Evolutionary conservation across 352 stramenopile species (phyloP).

Genomic region (Globisporangium takayamanum): DNA sequence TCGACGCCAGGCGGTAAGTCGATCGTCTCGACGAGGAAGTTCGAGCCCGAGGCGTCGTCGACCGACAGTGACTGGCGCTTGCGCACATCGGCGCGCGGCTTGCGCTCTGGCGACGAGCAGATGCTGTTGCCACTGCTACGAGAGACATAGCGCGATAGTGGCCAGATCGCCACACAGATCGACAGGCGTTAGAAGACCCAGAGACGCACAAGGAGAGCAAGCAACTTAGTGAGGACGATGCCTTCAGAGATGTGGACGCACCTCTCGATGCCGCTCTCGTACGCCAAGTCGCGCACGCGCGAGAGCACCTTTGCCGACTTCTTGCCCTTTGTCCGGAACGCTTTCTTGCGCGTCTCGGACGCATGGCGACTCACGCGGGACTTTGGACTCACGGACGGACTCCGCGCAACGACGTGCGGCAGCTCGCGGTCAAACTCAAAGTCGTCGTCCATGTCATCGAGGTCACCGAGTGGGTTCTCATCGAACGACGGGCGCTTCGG

Average conservation of each 20-base stretch:
- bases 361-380: constrained; percentile 22
- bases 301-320: constrained; percentile 41
- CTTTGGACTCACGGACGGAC: constrained; percentile 53
- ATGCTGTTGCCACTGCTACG: constrained; percentile 40
- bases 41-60: constrained; percentile 66
- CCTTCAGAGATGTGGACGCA: constrained; percentile 15
- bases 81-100: constrained; percentile 33
- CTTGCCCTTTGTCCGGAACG: constrained; percentile 43
- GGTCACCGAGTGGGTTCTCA: constrained; percentile 63
- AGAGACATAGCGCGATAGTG: background rate
- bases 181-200: background rate
- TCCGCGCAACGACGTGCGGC: constrained; percentile 33
- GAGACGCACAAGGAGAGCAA: background rate
- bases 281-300: constrained; percentile 50
- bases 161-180: background rate
- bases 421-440: constrained; percentile 85
- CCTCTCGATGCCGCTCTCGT: constrained; percentile 79
- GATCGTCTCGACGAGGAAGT: constrained; percentile 85
- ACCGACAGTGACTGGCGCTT: constrained; percentile 34
- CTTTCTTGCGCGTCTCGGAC: constrained; percentile 40
- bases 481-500: constrained; percentile 74
- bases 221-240: background rate
- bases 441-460: constrained; percentile 81
- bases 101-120: constrained; percentile 73
- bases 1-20: constrained; percentile 81